Percentiles rank a stretch among this genome's conserved stretches.
Evolutionary conservation across 2,329 filamentous ascomycete genomes (phyloP).

Genomic region (Amylocarpus encephaloides): DNA sequence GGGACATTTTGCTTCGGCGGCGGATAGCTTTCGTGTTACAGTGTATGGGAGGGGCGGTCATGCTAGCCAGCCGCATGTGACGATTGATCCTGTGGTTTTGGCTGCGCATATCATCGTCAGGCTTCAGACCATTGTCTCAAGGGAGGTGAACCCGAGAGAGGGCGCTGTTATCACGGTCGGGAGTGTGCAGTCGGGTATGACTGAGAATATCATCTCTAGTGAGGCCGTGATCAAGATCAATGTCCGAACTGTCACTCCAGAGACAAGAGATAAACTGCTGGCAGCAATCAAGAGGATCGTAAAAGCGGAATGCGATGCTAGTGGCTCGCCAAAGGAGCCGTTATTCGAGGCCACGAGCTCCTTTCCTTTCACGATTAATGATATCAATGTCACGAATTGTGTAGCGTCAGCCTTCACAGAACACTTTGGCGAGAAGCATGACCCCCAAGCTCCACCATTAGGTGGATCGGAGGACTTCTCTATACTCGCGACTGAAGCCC

Average conservation of each 20-base stretch:
- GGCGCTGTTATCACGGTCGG: constrained; percentile 40
- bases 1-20: constrained; percentile 33
- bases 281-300: constrained; percentile 39
- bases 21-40: constrained; percentile 34
- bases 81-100: constrained; percentile 42
- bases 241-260: constrained; percentile 33
- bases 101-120: constrained; percentile 37
- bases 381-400: constrained; percentile 13
- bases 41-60: constrained; percentile 40
- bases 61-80: constrained; percentile 35
- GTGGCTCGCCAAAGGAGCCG: constrained; percentile 28
- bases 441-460: constrained; percentile 9
- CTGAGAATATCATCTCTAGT: constrained; percentile 41
- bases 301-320: constrained; percentile 46
- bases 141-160: constrained; percentile 36
- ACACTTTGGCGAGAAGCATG: constrained; percentile 20
- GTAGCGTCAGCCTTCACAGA: constrained; percentile 12
- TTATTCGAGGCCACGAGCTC: constrained; percentile 14
- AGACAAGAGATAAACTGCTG: constrained; percentile 33
- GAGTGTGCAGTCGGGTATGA: constrained; percentile 37
- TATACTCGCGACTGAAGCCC: constrained; percentile 41
- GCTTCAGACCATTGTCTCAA: constrained; percentile 36
- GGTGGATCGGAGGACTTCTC: constrained; percentile 31
- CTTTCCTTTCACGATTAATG: constrained; percentile 22
- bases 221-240: constrained; percentile 36